phyloP scores from a whole-genome alignment of 805 yeast species.

The Kodamaea laetipori region DNA sequence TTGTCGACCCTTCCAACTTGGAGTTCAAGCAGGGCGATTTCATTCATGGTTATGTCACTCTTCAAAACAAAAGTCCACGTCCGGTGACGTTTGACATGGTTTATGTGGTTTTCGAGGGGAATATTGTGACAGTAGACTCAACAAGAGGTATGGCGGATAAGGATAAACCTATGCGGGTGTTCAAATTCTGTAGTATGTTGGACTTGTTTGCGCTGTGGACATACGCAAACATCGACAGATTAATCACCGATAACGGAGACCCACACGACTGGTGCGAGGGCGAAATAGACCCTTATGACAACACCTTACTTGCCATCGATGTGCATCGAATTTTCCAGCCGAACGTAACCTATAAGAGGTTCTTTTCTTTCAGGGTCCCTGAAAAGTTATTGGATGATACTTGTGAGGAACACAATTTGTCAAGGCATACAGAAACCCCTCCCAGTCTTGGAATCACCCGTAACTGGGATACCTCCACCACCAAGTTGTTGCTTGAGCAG shows the following conservation, averaged over 20 bases:
- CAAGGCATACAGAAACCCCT: slow-evolving; percentile 38
- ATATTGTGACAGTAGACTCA: slow-evolving; percentile 29
- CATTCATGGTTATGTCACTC: slow-evolving; percentile 46
- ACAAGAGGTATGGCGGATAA: slow-evolving; percentile 22
- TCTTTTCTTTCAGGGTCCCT: slow-evolving; percentile 43
- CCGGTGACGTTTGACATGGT: slow-evolving; percentile 48
- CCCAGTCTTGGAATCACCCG: slow-evolving; percentile 40
- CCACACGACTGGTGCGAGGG: slow-evolving; percentile 46
- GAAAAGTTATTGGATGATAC: slow-evolving; percentile 43
- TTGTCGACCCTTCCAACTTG: slow-evolving; percentile 31
- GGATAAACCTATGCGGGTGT: slow-evolving; percentile 30
- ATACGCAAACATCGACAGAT: slow-evolving; percentile 44
- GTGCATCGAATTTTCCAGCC: slow-evolving; percentile 42
- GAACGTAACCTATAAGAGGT: slow-evolving; percentile 41
- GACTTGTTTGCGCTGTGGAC: slow-evolving; percentile 49
- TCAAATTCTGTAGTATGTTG: slow-evolving; percentile 44
- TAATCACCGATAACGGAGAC: slow-evolving; percentile 32
- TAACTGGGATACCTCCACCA: slow-evolving; percentile 21
- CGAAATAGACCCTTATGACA: slow-evolving; percentile 45
- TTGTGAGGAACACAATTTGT: slow-evolving; percentile 38
- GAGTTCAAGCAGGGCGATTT: slow-evolving; percentile 46
- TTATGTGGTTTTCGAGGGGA: slow-evolving; percentile 46
- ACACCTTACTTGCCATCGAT: slow-evolving; percentile 36
- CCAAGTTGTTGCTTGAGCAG: slow-evolving; percentile 27
- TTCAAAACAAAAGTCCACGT: slow-evolving; percentile 28